phyloP scores from a whole-genome alignment of 805 yeast species.

The Zygoascus biomembranicola region DNA sequence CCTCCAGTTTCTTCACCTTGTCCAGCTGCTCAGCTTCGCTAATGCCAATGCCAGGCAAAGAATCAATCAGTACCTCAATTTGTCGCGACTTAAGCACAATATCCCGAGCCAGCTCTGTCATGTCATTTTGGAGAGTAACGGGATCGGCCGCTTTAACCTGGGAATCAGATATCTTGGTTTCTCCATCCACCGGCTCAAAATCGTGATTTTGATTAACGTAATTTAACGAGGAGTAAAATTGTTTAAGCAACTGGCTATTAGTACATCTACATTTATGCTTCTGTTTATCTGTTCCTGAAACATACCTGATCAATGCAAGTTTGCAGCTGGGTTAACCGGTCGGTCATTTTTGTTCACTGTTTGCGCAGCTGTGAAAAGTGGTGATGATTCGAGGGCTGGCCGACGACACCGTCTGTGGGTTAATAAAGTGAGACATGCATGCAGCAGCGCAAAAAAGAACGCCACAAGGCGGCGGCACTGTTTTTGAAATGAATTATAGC shows the following conservation, averaged over 20 bases:
- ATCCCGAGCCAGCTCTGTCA: conserved; percentile 70
- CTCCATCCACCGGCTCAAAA: conserved; percentile 42
- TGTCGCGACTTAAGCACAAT: conserved; percentile 80
- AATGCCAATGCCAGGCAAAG: conserved; percentile 89
- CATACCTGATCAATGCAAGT: conserved; percentile 67
- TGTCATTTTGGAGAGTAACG: conserved; percentile 33
- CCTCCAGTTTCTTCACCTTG: conserved; percentile 52
- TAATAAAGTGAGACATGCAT: not conserved
- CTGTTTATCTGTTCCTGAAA: conserved; percentile 2
- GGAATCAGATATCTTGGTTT: conserved; percentile 56
- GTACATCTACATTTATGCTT: conserved; percentile 2
- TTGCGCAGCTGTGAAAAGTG: not conserved
- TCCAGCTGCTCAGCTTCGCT: conserved; percentile 65
- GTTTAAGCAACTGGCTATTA: conserved; percentile 24
- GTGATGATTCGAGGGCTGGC: not conserved
- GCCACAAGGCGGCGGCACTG: too few species aligned
- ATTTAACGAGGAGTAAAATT: conserved; percentile 29
- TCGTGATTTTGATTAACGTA: conserved; percentile 66
- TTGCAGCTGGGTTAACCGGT: conserved; percentile 83
- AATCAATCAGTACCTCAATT: conserved; percentile 73
- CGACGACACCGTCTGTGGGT: too few species aligned
- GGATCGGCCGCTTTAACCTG: conserved; percentile 26
- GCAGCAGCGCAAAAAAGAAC: too few species aligned
- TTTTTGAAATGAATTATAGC: too few species aligned
- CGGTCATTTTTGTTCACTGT: conserved; percentile 47